Conservation (phyloP, 2,329 filamentous ascomycete species). For the Trichocomaceae sp. region DNA sequence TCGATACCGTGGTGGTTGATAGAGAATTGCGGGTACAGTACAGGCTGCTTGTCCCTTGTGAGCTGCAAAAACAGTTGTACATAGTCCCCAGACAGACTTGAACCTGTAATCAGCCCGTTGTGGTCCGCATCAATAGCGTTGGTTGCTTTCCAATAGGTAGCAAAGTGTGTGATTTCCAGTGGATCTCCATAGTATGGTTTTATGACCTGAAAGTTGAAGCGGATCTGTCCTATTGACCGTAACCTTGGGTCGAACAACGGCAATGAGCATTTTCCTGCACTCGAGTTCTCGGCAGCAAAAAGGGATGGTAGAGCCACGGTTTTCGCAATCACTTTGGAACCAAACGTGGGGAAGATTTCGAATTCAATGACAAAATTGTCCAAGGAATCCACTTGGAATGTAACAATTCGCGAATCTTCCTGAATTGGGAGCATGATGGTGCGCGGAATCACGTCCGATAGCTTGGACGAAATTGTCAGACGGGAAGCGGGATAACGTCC, state of each 20-base stretch:
- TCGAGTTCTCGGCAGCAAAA: constrained; percentile 69
- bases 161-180: constrained; percentile 94
- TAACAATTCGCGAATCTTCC: constrained; percentile 87
- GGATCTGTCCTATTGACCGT: constrained; percentile 85
- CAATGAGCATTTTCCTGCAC: constrained; percentile 72
- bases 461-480: constrained; percentile 92
- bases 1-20: constrained; percentile 69
- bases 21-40: constrained; percentile 81
- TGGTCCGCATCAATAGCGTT: constrained; percentile 83
- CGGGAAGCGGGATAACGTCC: constrained; percentile 93
- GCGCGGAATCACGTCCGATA: constrained; percentile 90
- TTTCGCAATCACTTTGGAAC: constrained; percentile 94
- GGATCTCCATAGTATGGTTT: constrained; percentile 91
- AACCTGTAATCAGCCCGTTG: constrained; percentile 85
- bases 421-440: constrained; percentile 94
- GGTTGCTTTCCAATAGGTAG: constrained; percentile 98
- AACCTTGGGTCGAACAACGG: constrained; percentile 89
- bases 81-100: constrained; percentile 92
- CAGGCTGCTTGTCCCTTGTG: constrained; percentile 77
- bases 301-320: constrained; percentile 84
- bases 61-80: constrained; percentile 86
- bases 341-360: constrained; percentile 95
- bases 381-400: constrained; percentile 91
- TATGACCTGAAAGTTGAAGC: constrained; percentile 91
- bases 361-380: constrained; percentile 93